Evolutionary conservation across 2,329 filamentous ascomycete species (phyloP), one percentile per base, ranked within the genome.

Genomic region (Geosmithia putterillii): DNA sequence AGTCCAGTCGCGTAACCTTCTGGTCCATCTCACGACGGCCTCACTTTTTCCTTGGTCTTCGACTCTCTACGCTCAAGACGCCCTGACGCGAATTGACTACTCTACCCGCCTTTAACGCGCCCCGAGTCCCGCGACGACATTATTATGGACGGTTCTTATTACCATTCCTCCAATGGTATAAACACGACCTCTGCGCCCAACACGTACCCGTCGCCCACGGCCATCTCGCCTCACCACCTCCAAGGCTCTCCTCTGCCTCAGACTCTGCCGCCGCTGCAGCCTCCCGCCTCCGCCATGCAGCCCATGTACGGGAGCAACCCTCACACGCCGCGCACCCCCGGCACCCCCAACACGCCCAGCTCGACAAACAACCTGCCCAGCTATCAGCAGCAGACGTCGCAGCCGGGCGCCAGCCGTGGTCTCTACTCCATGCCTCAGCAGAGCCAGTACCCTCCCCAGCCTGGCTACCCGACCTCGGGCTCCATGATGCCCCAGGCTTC

Each of bases 401-500:
- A 74, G 50, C 64, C 65, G 44, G 61, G 57, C 32, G 65, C 65
- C 41, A 67, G 73, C 44, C 66, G 66, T 46, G 67, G 66, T 44
- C 62, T 71, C 18, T 73, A 73, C 54, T 67, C 69, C 44, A 76
- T 79, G 68, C 69, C 73, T 55, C 43, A 28, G 21, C 44, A 45
- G 42, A 66, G 68, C 49, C 75, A 76, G 50, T 72, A 69, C 49
- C 71, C 70, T 47, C 65, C 66, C 37, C 70, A 71, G 46, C 71
- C 71, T 57, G 67, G 61, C 9, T 81, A 80, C 56, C 67, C 68
- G 34, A 70, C 71, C 8, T 73, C 75, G 7, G 67, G 68, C 41
- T 66, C 66, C 41, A 81, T 84, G 73, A 72, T 85, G 66, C 74
- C 80, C 40, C 79, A 83, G 60, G 65, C 79, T 20, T 79, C 80